Evolutionary conservation across 495 filamentous ascomycete species (phyloP).

Genomic region (Tuber aestivum): DNA sequence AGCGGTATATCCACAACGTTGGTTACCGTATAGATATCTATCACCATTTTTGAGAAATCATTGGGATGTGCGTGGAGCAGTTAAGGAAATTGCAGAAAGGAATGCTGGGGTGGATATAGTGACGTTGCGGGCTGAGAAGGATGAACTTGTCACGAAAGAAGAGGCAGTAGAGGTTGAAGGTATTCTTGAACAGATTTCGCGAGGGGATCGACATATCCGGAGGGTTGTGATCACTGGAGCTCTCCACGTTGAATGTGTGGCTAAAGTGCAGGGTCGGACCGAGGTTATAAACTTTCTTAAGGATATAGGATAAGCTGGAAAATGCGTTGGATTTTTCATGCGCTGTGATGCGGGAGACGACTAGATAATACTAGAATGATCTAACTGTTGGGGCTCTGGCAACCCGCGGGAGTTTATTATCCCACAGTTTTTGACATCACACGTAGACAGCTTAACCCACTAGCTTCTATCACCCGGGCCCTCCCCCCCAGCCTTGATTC

Average conservation of each 20-base stretch:
- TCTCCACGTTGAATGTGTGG: constrained; percentile 52
- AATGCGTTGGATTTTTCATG: neutral
- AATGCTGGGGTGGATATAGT: constrained; percentile 47
- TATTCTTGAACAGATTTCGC: constrained; percentile 42
- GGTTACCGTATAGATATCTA: constrained; percentile 69
- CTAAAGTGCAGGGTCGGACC: constrained; percentile 46
- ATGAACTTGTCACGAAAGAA: constrained; percentile 62
- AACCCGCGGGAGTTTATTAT: neutral
- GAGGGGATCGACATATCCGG: constrained; percentile 26
- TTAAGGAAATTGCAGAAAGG: constrained; percentile 43
- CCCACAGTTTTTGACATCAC: neutral
- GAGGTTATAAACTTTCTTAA: constrained; percentile 43
- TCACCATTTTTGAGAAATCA: constrained; percentile 52
- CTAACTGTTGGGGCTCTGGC: neutral
- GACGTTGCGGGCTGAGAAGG: constrained; percentile 58
- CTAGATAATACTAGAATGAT: neutral
- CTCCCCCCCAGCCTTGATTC: neutral
- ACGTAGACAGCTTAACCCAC: neutral
- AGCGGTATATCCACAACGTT: constrained; percentile 71
- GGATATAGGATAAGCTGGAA: neutral
- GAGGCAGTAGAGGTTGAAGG: constrained; percentile 47
- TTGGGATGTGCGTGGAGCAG: constrained; percentile 49
- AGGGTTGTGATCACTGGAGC: constrained; percentile 46
- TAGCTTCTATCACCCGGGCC: neutral
- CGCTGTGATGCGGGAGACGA: neutral